phyloP scores from a whole-genome alignment of 176 grass and related monocot species.

The Ananas comosus region DNA sequence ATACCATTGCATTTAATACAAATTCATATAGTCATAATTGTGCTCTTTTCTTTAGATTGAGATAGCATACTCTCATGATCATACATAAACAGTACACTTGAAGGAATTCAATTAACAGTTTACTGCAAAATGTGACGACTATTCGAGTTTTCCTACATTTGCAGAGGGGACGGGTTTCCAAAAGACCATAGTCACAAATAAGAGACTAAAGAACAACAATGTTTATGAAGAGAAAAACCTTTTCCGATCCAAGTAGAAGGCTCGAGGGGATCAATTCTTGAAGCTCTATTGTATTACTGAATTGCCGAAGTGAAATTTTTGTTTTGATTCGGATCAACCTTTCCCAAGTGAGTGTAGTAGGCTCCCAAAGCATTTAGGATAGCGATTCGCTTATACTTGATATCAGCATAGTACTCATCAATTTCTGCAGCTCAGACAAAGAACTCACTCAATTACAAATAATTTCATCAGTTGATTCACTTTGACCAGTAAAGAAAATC shows the following conservation, averaged over 20 bases:
- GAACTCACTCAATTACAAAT: not conserved
- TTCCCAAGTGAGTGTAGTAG: constrained; percentile 78
- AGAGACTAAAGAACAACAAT: not conserved
- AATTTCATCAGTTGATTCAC: no score
- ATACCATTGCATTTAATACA: no score
- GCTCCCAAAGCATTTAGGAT: constrained; percentile 90
- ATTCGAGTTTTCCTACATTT: not conserved
- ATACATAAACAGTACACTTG: no score
- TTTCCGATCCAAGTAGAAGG: constrained; percentile 91
- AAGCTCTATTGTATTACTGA: constrained; percentile 89
- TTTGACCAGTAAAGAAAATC: no score
- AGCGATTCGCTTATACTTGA: constrained; percentile 87
- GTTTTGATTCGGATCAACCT: constrained; percentile 37
- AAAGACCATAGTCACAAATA: not conserved
- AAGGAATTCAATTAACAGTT: not conserved
- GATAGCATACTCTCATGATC: no score
- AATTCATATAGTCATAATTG: no score
- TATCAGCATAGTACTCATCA: constrained; percentile 91
- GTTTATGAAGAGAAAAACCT: constrained; percentile 32
- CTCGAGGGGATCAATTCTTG: constrained; percentile 82
- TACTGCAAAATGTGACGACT: not conserved
- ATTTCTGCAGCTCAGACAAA: constrained; percentile 43
- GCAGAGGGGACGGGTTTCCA: constrained; percentile 60
- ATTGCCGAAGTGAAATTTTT: constrained; percentile 69
- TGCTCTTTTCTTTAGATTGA: no score